Percentiles rank a stretch among this genome's conserved stretches.
phyloP scores from a whole-genome alignment of 1,284 basidiomycete genomes.

The Uromyces viciae-fabae region DNA sequence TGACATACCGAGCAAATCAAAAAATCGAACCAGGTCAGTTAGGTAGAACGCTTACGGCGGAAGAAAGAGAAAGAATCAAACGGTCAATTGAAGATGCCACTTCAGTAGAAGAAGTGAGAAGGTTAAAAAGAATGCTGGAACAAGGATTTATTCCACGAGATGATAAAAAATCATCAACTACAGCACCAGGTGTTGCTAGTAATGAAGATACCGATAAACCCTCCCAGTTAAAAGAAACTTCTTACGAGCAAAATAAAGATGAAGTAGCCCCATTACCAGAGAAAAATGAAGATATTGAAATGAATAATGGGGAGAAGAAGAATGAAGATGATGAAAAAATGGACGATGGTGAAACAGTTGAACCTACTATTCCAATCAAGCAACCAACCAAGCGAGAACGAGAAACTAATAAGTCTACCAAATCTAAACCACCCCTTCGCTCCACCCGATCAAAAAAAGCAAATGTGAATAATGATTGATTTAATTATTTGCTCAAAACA shows the following conservation, averaged over 20 bases:
- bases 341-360: neutral
- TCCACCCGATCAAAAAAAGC: constrained; percentile 6
- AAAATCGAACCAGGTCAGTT: constrained; percentile 51
- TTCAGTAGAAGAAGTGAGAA: constrained; percentile 83
- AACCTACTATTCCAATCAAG: neutral
- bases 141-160: constrained; percentile 61
- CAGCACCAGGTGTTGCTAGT: neutral
- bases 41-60: constrained; percentile 79
- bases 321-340: neutral
- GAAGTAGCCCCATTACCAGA: no score
- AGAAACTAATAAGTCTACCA: neutral
- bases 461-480: neutral
- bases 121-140: constrained; percentile 77
- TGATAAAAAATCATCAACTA: neutral
- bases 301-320: neutral
- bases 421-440: neutral
- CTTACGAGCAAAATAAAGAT: no score
- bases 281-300: neutral
- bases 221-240: no score
- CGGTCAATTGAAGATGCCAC: constrained; percentile 84
- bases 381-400: neutral
- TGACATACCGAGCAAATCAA: constrained; percentile 61
- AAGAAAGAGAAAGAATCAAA: constrained; percentile 83
- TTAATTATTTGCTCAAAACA: no score
- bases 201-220: neutral